phyloP scores from a whole-genome alignment of 2,329 filamentous ascomycete genomes.

The Torrubiellomyces zombiae region DNA sequence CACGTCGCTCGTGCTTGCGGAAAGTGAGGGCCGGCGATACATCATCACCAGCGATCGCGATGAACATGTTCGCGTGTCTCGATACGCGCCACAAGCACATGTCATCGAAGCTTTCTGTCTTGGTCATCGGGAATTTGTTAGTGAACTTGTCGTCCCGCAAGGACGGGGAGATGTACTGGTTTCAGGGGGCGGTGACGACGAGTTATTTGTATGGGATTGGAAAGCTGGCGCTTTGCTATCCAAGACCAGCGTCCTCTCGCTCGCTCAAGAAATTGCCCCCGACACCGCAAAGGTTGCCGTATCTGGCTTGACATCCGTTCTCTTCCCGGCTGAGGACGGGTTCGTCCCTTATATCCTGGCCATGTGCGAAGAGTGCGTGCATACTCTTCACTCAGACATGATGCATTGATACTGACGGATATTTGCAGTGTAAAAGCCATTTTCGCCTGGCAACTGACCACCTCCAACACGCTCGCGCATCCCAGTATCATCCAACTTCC shows the following conservation, averaged over 20 bases:
- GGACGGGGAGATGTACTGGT: conserved; percentile 46
- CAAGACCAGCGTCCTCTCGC: conserved; percentile 32
- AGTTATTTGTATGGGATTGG: conserved; percentile 77
- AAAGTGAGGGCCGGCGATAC: conserved; percentile 24
- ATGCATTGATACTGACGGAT: conserved; percentile 7
- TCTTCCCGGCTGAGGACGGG: conserved; percentile 12
- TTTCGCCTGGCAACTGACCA: conserved; percentile 42
- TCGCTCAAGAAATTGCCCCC: conserved; percentile 20
- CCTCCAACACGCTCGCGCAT: conserved; percentile 30
- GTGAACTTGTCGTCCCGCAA: conserved; percentile 49
- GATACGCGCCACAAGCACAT: conserved; percentile 66
- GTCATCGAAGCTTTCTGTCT: conserved; percentile 83
- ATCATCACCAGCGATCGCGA: conserved; percentile 41
- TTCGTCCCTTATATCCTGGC: conserved; percentile 26
- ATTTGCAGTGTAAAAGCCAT: conserved; percentile 40
- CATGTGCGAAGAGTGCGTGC: conserved; percentile 36
- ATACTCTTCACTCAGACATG: neutral
- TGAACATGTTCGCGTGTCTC: conserved; percentile 73
- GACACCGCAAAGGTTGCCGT: conserved; percentile 29
- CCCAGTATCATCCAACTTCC: conserved; percentile 32
- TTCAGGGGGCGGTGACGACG: conserved; percentile 73
- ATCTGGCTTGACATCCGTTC: conserved; percentile 21
- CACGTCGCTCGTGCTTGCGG: conserved; percentile 50
- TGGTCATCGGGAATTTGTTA: conserved; percentile 75
- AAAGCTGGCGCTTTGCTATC: conserved; percentile 32